Base-by-base conservation (phyloP, 345 rosid genomes). In the Bruguiera gymnorhiza region DNA sequence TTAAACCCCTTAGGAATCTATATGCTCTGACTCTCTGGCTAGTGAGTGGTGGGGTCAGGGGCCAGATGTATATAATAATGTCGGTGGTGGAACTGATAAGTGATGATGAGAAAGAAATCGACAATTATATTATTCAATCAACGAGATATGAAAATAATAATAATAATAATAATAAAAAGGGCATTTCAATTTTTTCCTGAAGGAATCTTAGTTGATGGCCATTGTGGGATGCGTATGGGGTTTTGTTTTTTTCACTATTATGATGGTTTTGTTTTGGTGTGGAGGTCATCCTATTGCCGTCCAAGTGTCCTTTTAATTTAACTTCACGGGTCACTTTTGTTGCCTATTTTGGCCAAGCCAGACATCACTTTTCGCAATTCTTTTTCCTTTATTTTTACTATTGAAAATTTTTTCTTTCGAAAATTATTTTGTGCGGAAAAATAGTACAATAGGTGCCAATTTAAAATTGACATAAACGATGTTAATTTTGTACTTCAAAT, bases 221-320 rank as follows among this genome's bases (percentile, higher is more conserved):
- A 21, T 24, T 10, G 62, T 30, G 5, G 53, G 31, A 3, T 10
- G 32, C 19, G 34, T 58, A 39, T 16, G 31, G 16, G 11, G 30
- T 23, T n/a, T 30, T n/a, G 4, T 8, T 62, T 30, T 16, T 71
- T 61, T 21, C 6, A 2, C 19, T 52, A 34, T 66, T 20, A 2
- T 58, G 19, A 59, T 69, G 3, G 2, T 16, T 27, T 20, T 19
- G 65, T 63, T 26, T 27, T 0, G 21, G 39, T 39, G 70, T n/a
- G 70, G 24, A 34, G 29, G 37, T 55, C 24, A 6, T 57, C 11
- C 19, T 4, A n/a, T 59, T 77, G 24, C 31, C 2, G 24, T 21
- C 43, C 64, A 54, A 67, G 65, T 64, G 74, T 74, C 65, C 0
- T 31, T 34, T 67, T 32, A 57, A 18, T 56, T 70, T 62, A 8